Base-by-base conservation (phyloP, 1,284 basidiomycete genomes). In the Pseudozyma sp. region DNA sequence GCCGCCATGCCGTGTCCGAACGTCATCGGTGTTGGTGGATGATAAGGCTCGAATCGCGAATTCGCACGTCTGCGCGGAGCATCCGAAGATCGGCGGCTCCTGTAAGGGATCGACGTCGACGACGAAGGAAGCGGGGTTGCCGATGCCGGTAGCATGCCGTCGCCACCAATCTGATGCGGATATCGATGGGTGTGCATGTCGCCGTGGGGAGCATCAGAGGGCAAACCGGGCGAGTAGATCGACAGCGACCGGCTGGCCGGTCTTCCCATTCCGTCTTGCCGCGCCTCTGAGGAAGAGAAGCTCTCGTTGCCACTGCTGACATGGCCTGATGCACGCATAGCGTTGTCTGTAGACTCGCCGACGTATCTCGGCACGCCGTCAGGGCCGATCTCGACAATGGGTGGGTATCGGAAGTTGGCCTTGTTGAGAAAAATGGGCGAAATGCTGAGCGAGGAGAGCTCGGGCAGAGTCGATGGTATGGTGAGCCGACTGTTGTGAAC, bases 341-440 rank as follows among this genome's bases (percentile, higher is more conserved):
- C 44, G 16, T 61, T 61, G 43, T 74, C 70, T 33, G 95, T 73
- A 6, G 70, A 52, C 30, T 73, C 71, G 33, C 54, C 67, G 14
- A 69, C 59, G 45, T 74, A 97, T 24, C 92, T 88, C 30, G 90
- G 90, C 7, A 91, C 79, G 58, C 94, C 94, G 82, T 96, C 94
- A 1, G 89, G 87, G 37, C 92, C 93, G 39, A 92, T 86, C 81
- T 94, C 92, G 42, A 94, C 91, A 84, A 93, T 91, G 30, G 94
- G 93, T 3, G 94, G 92, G 81, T 92, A 92, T 33, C 94, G 89
- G 81, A 96, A 96, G 81, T 94, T 93, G 2, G 91, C 92, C 84
- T 93, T 93, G 85, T 94, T 91, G 52, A 97, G 89, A 76, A 94
- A 94, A 76, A 94, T 92, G 24, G 92, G 91, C 73, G 90, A 91